A percentile compares a stretch with the other conserved stretches of the same genome.
phyloP scores from a whole-genome alignment of 371 early-diverging fungal species.

The Dichotomocladium elegans region DNA sequence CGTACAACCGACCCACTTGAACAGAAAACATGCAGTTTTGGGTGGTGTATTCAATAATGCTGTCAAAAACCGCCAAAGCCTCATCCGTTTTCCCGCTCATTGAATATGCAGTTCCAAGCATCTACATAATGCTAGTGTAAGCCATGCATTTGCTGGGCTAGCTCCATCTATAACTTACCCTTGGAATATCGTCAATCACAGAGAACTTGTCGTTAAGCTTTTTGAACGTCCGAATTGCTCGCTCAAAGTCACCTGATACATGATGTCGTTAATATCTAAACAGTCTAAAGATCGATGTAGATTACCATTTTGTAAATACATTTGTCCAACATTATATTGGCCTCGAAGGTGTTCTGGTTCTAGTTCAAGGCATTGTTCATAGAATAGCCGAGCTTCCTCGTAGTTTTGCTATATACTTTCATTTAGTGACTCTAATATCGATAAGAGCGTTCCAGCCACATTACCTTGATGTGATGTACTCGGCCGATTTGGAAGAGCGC shows the following conservation, averaged over 20 bases:
- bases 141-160: conserved; percentile 2
- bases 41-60: conserved; percentile 46
- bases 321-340: conserved; percentile 80
- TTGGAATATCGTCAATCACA: background rate
- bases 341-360: conserved; percentile 66
- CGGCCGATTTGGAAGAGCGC: conserved; percentile 59
- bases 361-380: conserved; percentile 62
- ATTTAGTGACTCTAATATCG: background rate
- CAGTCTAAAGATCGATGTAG: background rate
- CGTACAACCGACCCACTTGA: conserved; percentile 60
- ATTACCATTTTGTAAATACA: conserved; percentile 48
- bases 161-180: background rate
- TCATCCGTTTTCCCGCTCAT: conserved; percentile 61
- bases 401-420: conserved; percentile 41
- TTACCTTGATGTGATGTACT: conserved; percentile 51
- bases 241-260: conserved; percentile 33
- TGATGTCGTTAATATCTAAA: too few species aligned
- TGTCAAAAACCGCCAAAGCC: conserved; percentile 59
- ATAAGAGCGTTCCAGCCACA: background rate
- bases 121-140: too few species aligned
- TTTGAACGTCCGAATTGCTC: conserved; percentile 73
- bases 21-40: conserved; percentile 56
- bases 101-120: conserved; percentile 64
- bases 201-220: conserved; percentile 31
- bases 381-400: conserved; percentile 69